Percentiles rank a stretch among this genome's conserved stretches.
These are phyloP conservation scores for Pouteria glomerata DNA, from an alignment of 148 eudicot species.

Conservation along the genomic window DNA sequence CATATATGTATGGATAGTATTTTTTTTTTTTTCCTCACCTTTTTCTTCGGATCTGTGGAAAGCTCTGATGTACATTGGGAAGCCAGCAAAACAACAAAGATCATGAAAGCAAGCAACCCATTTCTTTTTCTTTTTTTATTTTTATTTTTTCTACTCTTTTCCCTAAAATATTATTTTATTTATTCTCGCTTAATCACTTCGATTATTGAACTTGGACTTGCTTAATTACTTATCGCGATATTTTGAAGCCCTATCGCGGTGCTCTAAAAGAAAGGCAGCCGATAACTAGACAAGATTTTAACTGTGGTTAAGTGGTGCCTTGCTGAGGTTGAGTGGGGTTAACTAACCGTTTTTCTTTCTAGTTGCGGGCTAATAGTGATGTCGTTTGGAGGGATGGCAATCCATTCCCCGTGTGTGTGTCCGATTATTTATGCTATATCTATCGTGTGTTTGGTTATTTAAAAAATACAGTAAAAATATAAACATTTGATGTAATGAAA, in stretches of 20 bases:
- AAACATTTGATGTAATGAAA: too few species aligned
- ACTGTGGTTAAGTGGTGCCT: not conserved
- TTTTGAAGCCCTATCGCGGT: not conserved
- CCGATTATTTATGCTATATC: too few species aligned
- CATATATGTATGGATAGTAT: not conserved
- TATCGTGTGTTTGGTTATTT: too few species aligned
- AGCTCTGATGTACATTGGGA: constrained; percentile 35
- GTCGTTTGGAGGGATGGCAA: too few species aligned
- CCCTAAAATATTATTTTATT: constrained; percentile 7
- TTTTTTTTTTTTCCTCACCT: constrained; percentile 20
- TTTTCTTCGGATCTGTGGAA: constrained; percentile 74
- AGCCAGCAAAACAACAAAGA: constrained; percentile 48
- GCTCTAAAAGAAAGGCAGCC: constrained; percentile 1
- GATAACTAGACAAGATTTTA: not conserved
- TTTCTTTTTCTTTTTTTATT: constrained; percentile 8
- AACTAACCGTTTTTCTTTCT: too few species aligned
- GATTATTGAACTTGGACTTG: not conserved
- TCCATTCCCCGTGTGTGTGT: too few species aligned
- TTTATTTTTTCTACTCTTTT: not conserved
- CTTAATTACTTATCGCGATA: not conserved
- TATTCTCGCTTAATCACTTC: constrained; percentile 8
- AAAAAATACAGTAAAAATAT: too few species aligned
- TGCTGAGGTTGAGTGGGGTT: not conserved
- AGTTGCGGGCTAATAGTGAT: not conserved
- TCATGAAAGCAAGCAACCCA: constrained; percentile 37